Evolutionary conservation across 2,329 filamentous ascomycete genomes (phyloP).

Genomic region (Aureobasidium pullulans): DNA sequence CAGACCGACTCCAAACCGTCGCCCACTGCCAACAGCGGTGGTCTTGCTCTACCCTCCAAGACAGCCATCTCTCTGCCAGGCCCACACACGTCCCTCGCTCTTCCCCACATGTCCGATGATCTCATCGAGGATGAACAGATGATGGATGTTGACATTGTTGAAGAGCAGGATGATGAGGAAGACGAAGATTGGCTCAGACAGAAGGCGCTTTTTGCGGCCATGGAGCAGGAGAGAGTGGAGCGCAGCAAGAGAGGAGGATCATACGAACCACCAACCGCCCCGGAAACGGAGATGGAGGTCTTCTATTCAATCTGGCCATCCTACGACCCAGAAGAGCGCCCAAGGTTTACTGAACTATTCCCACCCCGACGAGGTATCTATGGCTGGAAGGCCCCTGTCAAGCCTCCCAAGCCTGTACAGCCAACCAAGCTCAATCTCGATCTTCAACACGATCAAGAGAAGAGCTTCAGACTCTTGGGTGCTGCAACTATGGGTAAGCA

Average conservation of each 20-base stretch:
- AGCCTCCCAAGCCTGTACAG: conserved; percentile 72
- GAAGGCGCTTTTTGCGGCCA: conserved; percentile 23
- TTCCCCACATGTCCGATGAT: background rate
- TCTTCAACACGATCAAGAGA: conserved; percentile 77
- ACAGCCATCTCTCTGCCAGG: conserved; percentile 15
- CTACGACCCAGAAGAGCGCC: conserved; percentile 66
- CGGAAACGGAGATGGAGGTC: conserved; percentile 66
- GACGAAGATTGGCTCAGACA: conserved; percentile 25
- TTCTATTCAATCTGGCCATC: conserved; percentile 74
- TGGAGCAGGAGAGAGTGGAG: conserved; percentile 20
- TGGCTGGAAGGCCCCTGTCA: conserved; percentile 68
- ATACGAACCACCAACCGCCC: conserved; percentile 55
- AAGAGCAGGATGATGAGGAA: conserved; percentile 22
- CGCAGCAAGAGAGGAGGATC: conserved; percentile 34
- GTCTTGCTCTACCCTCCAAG: conserved; percentile 24
- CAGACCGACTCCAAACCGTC: background rate
- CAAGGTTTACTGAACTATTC: conserved; percentile 76
- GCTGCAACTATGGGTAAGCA: conserved; percentile 44
- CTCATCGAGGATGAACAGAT: conserved; percentile 10
- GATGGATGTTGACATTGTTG: conserved; percentile 16
- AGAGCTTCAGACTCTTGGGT: conserved; percentile 69
- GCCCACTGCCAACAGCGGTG: conserved; percentile 16
- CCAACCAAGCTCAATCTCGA: conserved; percentile 87
- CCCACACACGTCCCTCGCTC: conserved; percentile 9
- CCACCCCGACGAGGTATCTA: conserved; percentile 73